Base-by-base conservation (phyloP, 345 rosid species). In the Ceriops tagal region DNA sequence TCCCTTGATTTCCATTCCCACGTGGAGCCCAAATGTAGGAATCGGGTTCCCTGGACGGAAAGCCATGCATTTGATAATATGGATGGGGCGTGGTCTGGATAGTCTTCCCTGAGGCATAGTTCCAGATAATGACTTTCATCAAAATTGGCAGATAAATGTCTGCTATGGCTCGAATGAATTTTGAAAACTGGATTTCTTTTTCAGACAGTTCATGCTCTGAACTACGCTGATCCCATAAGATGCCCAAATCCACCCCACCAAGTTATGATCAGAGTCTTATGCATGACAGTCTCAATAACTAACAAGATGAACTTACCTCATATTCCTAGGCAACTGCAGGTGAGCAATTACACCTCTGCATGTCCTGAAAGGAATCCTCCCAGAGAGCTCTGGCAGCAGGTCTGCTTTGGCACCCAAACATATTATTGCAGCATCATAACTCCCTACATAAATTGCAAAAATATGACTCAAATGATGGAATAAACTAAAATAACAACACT, bases 1-100 rank as follows among this genome's bases (percentile, higher is more conserved):
- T 93, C 84, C 76, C 85, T 87, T 43, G 97, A 93, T 62, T 83
- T 81, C 96, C 97, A 93, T 46, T 93, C 95, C 96, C 97, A 88
- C 27, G 97, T 93, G 28, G 98, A 87, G 64, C 97, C 98, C 83
- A 89, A 69, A 70, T 73, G 80, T 24, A 88, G 52, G 72, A 80
- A 77, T 39, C 78, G 86, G 11, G 79, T 83, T 61, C 96, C 97
- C 76, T 84, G 92, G 52, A 89, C 68, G 1, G 96, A 88, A 37
- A 93, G 86, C 97, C 98, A 93, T 57, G 89, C 95, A 69, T 91
- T 91, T 65, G 97, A 87, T 58, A 93, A 67, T 63, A 91, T 83
- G 5, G 97, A 91, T 32, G 97, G 96, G 75, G 90, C 84, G 53
- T 47, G 66, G 13, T 81, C 85, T 27, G 86, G 91, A 71, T 86